Conservation (phyloP, 2,329 filamentous ascomycete species). For the Colletotrichum tabaci region DNA sequence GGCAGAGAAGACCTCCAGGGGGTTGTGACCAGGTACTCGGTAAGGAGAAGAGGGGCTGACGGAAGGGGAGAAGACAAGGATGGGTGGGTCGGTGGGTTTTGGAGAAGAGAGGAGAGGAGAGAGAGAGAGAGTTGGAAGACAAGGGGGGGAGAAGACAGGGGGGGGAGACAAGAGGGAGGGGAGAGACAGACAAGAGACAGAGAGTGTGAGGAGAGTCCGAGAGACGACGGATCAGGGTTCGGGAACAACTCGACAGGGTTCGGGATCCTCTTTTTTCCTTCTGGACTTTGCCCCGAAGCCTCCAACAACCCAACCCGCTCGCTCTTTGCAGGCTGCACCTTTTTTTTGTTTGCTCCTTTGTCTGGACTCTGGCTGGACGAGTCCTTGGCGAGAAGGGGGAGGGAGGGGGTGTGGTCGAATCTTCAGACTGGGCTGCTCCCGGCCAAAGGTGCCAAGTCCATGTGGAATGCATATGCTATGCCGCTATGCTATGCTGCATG, state of each 20-base stretch:
- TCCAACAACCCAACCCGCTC: not conserved
- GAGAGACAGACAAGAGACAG: too few species aligned
- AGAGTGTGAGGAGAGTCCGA: too few species aligned
- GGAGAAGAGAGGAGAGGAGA: too few species aligned
- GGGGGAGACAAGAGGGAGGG: too few species aligned
- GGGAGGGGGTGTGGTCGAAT: too few species aligned
- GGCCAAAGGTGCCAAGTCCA: too few species aligned
- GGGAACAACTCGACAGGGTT: not conserved
- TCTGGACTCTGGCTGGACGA: not conserved
- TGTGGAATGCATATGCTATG: not conserved
- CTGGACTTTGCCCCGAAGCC: not conserved
- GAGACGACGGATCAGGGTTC: too few species aligned
- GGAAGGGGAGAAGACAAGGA: not conserved
- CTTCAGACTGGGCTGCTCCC: too few species aligned
- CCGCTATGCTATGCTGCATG: not conserved
- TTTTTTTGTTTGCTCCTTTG: slow-evolving; percentile 4
- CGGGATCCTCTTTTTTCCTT: not conserved
- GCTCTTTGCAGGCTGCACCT: not conserved
- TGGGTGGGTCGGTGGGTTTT: not conserved
- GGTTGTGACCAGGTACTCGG: slow-evolving; percentile 7
- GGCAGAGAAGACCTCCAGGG: not conserved
- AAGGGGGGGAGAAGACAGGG: too few species aligned
- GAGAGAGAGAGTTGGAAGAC: too few species aligned
- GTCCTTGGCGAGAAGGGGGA: not conserved
- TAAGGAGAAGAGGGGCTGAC: not conserved